These are phyloP conservation scores for Zymoseptoria crescenta DNA, from an alignment of 2,329 filamentous ascomycete genomes.

Conservation along the genomic window DNA sequence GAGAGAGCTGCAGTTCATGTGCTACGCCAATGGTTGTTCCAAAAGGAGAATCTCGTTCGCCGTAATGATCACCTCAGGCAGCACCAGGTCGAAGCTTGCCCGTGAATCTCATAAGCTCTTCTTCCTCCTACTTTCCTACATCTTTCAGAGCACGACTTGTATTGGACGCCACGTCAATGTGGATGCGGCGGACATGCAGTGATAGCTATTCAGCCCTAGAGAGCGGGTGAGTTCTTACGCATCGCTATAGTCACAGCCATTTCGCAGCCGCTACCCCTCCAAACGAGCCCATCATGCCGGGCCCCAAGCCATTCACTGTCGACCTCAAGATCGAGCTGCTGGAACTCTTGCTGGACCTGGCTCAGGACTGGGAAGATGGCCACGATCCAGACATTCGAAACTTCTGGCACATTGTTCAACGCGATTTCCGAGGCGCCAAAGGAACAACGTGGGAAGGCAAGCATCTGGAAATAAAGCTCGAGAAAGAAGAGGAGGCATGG, in stretches of 20 bases:
- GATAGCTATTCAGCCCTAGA: background rate
- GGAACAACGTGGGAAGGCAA: constrained; percentile 8
- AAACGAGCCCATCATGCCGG: constrained; percentile 1
- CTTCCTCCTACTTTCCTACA: background rate
- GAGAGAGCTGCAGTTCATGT: background rate
- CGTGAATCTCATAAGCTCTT: background rate
- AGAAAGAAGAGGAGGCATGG: constrained; percentile 13
- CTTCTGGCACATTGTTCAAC: constrained; percentile 10
- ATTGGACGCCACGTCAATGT: background rate
- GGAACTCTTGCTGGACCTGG: constrained; percentile 7
- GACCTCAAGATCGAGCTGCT: constrained; percentile 10
- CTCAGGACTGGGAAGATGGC: constrained; percentile 1
- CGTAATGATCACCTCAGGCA: background rate
- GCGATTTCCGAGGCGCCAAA: constrained; percentile 6
- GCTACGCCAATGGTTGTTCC: background rate
- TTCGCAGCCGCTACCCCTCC: background rate
- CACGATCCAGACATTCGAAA: constrained; percentile 8
- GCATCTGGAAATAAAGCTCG: constrained; percentile 9
- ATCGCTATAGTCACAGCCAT: background rate
- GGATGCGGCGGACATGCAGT: background rate
- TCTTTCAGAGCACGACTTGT: background rate
- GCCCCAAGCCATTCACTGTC: constrained; percentile 7
- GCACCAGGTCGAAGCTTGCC: background rate
- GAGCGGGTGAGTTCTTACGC: background rate
- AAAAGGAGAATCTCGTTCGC: background rate